Evolutionary conservation across 208 protist species (phyloP).

Genomic region (Acanthamoeba healyi): DNA sequence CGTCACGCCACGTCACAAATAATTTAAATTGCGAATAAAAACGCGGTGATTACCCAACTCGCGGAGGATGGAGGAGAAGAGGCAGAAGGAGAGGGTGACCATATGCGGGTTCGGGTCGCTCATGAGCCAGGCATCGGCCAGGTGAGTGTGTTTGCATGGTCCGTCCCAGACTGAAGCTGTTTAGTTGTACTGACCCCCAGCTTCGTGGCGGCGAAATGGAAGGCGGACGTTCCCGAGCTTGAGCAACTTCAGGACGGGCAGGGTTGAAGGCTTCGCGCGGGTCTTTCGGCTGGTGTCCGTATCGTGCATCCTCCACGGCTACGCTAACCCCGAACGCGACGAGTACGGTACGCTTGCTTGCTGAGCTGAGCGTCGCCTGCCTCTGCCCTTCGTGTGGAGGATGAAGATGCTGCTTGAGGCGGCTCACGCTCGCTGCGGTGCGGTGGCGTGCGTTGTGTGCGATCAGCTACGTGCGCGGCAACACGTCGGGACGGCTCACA

Average conservation of each 20-base stretch:
- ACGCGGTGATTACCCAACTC: background rate
- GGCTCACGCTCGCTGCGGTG: too few species aligned
- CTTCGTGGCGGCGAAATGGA: too few species aligned
- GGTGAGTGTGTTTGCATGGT: background rate
- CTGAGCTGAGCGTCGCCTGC: background rate
- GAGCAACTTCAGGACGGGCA: background rate
- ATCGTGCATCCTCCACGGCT: conserved; percentile 25
- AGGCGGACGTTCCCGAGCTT: conserved; percentile 14
- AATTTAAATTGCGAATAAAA: background rate
- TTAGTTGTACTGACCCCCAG: too few species aligned
- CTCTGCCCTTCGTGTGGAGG: background rate
- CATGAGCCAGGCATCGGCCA: conserved; percentile 8
- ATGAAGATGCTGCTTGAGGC: too few species aligned
- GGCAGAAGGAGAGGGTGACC: background rate
- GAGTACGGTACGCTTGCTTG: background rate
- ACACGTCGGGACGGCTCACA: background rate
- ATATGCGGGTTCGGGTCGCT: conserved; percentile 22
- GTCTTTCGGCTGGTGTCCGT: conserved; percentile 40
- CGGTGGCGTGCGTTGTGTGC: too few species aligned
- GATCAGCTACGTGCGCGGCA: background rate
- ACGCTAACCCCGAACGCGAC: background rate
- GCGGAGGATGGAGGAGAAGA: background rate
- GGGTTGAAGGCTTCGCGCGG: background rate
- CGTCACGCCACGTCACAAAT: background rate
- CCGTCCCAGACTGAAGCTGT: background rate